Evolutionary conservation across 169 alveolate species (phyloP), one percentile per base, ranked within the genome.

Genomic region (Plasmodium knowlesi): DNA sequence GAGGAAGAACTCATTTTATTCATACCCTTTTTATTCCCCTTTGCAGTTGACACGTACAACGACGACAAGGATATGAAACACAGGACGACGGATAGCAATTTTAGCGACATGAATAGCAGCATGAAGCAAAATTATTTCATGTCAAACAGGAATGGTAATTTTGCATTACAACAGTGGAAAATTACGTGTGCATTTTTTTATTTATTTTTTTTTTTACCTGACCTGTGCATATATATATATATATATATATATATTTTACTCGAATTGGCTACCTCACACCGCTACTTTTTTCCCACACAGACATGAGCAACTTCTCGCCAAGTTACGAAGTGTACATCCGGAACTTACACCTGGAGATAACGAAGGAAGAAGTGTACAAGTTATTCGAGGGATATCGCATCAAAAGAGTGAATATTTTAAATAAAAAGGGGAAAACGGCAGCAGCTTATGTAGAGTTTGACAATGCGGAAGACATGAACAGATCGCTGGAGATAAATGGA

Each of bases 361-460:
- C 94, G 8, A 88, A 88, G 53, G 88, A 88, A 34, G 94, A 88
- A 39, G 70, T 88, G 25, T 88, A 88, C 53, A 88, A 50, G 4
- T 19, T 88, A 82, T 88, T 88, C 34, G 88, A 88, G 28, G 94
- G 94, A 3, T 88, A 88, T n/a, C 94, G 88, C 32, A 88, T 88
- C 79, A 88, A 37, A n/a, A 88, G 88, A 70, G 82, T 88, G 8
- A 88, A 78, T 34, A 78, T 88, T 12, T 88, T 88, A 53, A 88
- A 88, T 85, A 88, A 50, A 43, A 88, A 88, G 14, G 94, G 88
- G 0, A 88, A 88, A 54, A 88, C 88, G 1, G 86, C 94, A 12
- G 94, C 94, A 6, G 94, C 94, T 4, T 88, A 88, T 72, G 88
- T 88, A 10, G 94, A 88, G 34, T 88, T 88, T 53, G 94, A 88